Base-by-base conservation (phyloP, 192 early-diverging fungal species). In the Phycomyces blakesleeanus region DNA sequence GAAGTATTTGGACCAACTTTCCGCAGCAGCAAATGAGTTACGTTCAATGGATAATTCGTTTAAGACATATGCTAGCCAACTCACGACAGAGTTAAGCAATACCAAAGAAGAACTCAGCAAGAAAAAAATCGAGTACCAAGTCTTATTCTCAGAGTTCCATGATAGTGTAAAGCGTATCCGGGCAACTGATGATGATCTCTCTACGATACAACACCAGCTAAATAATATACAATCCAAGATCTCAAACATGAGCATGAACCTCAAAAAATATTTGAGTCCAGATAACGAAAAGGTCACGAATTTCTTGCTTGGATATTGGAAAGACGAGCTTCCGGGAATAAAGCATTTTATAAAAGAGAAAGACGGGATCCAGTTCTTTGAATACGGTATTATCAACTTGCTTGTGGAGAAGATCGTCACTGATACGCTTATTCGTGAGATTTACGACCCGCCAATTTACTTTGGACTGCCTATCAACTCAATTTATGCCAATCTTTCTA, bases 181-280 rank as follows among this genome's bases (percentile, higher is more conserved):
- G 8, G 77, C 77, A 29, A 78, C 77, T 0, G 77, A 78, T 42
- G 77, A 78, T 38, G 77, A 78, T 39, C 67, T 75, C 15, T 75
- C 73, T 10, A 78, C 77, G 10, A 75, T 78, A 39, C 69, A 72
- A 25, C 56, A 68, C 22, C 67, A 74, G 15, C 53, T 78, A 18
- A 70, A 61, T 11, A 58, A 69, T 24, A 57, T 78, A 12, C 63
- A 65, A 44, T 29, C 38, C 12, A 56, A 55, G 21, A 47, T 57
- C 9, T 7, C 42, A 6, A 54, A 65, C 16, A 39, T 65, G 26
- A 14, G 55, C 20, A 65, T 65, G 63, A 47, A 39, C 2, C 44
- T 65, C 1, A 51, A 53, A 27, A 37, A 51, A 5, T 40, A 64
- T 21, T 26, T 41, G 37, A 27, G 21, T 25, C 54, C 55, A 20